phyloP scores from a whole-genome alignment of 371 early-diverging fungal species.

The Entomophthora muscae region DNA sequence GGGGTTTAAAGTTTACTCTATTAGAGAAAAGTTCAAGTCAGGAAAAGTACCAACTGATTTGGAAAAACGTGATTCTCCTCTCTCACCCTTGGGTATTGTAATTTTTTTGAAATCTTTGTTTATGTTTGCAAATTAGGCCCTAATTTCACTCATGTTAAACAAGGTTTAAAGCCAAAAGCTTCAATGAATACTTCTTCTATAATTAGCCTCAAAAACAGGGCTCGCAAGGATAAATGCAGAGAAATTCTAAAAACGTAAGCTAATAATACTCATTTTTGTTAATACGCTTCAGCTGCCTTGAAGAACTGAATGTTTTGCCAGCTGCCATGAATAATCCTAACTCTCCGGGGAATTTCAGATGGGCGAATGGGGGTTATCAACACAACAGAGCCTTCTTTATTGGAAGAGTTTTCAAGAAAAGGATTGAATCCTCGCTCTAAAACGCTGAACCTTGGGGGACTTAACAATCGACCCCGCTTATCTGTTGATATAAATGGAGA shows the following conservation, averaged over 20 bases:
- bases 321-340: not conserved
- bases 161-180: not conserved
- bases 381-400: not conserved
- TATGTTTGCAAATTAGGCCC: too few relatives aligned
- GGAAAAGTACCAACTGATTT: not conserved
- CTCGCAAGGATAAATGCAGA: conserved; percentile 6
- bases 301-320: conserved; percentile 7
- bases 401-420: not conserved
- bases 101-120: too few relatives aligned
- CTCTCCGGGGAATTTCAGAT: not conserved
- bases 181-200: not conserved
- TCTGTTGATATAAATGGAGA: not conserved
- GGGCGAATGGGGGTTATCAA: not conserved
- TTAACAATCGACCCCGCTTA: not conserved
- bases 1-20: not conserved
- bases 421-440: not conserved
- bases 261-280: not conserved
- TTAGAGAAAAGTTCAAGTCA: not conserved
- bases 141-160: not conserved
- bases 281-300: conserved; percentile 1
- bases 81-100: not conserved
- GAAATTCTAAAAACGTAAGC: conserved; percentile 7
- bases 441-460: not conserved
- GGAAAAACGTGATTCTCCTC: not conserved
- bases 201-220: conserved; percentile 1